Base-by-base conservation (phyloP, 2,329 filamentous ascomycete species). In the Fusarium vanettenii region DNA sequence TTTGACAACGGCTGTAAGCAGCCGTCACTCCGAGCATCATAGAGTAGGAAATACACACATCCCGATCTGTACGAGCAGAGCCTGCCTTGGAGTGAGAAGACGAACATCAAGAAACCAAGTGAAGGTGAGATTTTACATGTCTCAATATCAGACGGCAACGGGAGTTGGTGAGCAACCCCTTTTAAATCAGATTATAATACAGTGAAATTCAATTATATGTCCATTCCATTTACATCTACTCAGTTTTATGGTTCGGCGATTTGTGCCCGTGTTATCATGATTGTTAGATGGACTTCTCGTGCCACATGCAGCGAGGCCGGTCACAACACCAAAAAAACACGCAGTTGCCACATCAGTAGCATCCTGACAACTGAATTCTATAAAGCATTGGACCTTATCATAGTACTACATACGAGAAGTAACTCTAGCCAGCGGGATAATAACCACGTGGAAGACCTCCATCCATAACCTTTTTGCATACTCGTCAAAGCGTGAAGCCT, bases 401-500 rank as follows among this genome's bases (percentile, higher is more conserved):
- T n/a, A n/a, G n/a, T n/a, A n/a, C n/a, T n/a, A n/a, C n/a, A n/a
- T n/a, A n/a, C n/a, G n/a, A n/a, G n/a, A n/a, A 31, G 29, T 31
- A 31, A 31, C 9, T 3, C 4, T 31, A 31, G 29, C 4, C 9
- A 9, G 9, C 29, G 4, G 29, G 29, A 4, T 31, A 3, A 31
- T 4, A 31, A 31, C 29, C 29, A 31, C 29, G 4, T 31, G 29
- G 4, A 31, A 31, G 9, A 31, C 29, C 37, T 39, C 13, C 14
- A 25, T 22, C 20, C 20, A 10, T 22, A 25, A 45, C 6, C 7
- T 9, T 25, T 45, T 35, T 56, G n/a, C 22, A 16, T 33, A 16
- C n/a, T 35, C 31, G 5, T 56, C n/a, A 56, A 33, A 56, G 52
- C 3, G 29, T 56, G 82, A 5, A 71, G 9, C 60, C 60, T 45